Conservation (phyloP, 192 early-diverging fungal genomes). For the Coemansia sp. region DNA sequence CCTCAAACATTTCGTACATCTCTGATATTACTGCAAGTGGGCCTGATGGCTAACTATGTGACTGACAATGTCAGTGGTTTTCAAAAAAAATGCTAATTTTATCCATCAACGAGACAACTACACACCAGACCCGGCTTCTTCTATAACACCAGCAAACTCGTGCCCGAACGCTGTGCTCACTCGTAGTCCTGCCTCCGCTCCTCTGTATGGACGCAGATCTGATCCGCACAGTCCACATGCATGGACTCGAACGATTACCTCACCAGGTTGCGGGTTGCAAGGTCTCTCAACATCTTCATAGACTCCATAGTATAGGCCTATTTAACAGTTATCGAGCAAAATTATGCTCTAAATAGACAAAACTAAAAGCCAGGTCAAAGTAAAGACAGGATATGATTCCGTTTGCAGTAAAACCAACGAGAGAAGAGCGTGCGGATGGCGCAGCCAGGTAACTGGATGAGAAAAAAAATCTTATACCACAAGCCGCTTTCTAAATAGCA, state of each 20-base stretch:
- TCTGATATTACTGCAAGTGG: conserved; percentile 38
- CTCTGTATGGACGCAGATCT: conserved; percentile 55
- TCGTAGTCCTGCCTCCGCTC: conserved; percentile 42
- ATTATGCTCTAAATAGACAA: not conserved
- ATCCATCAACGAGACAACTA: conserved; percentile 48
- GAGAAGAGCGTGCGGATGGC: too few relatives aligned
- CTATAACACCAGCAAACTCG: conserved; percentile 61
- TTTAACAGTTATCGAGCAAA: too few relatives aligned
- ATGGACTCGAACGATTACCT: conserved; percentile 55
- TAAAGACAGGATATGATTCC: too few relatives aligned
- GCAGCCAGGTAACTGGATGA: not conserved
- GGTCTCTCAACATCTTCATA: conserved; percentile 41
- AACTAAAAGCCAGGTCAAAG: not conserved
- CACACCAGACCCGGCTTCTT: conserved; percentile 61
- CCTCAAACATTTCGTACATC: conserved; percentile 56
- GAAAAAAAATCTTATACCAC: not conserved
- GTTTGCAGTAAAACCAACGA: too few relatives aligned
- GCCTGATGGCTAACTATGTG: conserved; percentile 52
- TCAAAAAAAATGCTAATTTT: conserved; percentile 35
- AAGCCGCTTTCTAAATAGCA: not conserved
- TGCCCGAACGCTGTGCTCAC: conserved; percentile 55
- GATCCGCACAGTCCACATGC: conserved; percentile 55
- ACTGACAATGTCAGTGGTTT: conserved; percentile 29
- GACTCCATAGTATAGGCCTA: not conserved
- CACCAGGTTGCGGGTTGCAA: conserved; percentile 30